A percentile compares a stretch with the other conserved stretches of the same genome.
These are phyloP conservation scores for Raffaelea albimanens DNA, from an alignment of 2,329 filamentous ascomycete genomes.

Conservation along the genomic window DNA sequence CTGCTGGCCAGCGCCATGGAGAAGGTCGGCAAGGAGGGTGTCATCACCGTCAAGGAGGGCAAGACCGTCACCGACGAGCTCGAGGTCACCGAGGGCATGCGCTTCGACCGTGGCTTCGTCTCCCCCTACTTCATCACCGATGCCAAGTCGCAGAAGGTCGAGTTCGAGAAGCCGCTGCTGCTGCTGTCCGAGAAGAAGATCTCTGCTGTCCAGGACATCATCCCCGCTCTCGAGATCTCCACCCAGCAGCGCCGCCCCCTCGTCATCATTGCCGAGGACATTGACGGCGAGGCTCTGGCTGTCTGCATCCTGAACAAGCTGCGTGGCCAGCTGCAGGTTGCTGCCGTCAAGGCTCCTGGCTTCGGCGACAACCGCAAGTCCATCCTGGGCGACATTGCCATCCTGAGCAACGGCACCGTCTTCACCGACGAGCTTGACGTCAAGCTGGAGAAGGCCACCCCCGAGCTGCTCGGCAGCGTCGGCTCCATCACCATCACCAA, in stretches of 20 bases:
- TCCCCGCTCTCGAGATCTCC: constrained; percentile 93
- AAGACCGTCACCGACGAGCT: constrained; percentile 98
- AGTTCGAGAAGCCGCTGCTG: constrained; percentile 98
- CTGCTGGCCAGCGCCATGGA: constrained; percentile 98
- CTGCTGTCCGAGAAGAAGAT: constrained; percentile 99
- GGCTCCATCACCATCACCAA: constrained; percentile 99
- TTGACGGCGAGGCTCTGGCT: constrained; percentile 94
- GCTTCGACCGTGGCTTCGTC: constrained; percentile 97
- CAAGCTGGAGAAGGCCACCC: constrained; percentile 96
- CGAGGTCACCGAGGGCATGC: constrained; percentile 98
- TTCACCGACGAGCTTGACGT: constrained; percentile 98
- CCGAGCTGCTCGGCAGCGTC: constrained; percentile 92
- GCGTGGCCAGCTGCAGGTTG: constrained; percentile 96
- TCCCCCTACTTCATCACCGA: constrained; percentile 99
- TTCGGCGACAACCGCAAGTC: constrained; percentile 99
- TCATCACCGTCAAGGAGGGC: constrained; percentile 99
- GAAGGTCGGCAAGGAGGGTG: constrained; percentile 99
- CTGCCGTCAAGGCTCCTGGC: constrained; percentile 95
- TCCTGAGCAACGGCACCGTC: constrained; percentile 93
- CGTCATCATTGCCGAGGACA: constrained; percentile 98
- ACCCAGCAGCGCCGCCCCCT: constrained; percentile 91
- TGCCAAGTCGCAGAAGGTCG: constrained; percentile 95
- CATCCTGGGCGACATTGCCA: constrained; percentile 91
- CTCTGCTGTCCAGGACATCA: constrained; percentile 96
- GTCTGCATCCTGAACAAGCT: constrained; percentile 99